Percentiles rank a stretch among this genome's conserved stretches.
phyloP scores from a whole-genome alignment of 148 eudicot genomes.

The Rhododendron griersonianum region DNA sequence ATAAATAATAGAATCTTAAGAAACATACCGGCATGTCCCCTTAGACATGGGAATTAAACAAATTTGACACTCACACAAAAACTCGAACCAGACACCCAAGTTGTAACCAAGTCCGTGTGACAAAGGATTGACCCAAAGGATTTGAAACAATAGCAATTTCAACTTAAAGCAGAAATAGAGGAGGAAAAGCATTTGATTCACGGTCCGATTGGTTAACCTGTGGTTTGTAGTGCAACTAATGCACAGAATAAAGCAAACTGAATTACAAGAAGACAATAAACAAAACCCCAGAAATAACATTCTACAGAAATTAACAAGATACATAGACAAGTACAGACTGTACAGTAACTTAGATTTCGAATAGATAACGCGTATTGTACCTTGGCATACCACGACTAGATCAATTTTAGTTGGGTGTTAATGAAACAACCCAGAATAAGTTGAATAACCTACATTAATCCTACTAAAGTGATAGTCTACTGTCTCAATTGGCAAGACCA shows the following conservation, averaged over 20 bases:
- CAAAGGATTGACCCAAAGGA: neutral
- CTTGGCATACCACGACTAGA: neutral
- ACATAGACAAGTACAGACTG: neutral
- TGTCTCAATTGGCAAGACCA: slow-evolving; percentile 1
- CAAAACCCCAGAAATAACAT: neutral
- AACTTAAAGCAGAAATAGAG: neutral
- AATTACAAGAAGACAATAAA: neutral
- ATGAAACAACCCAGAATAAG: neutral
- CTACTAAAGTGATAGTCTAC: neutral
- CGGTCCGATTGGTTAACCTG: neutral
- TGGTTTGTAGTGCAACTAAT: neutral
- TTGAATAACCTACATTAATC: neutral
- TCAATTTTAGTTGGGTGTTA: neutral
- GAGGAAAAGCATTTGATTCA: neutral
- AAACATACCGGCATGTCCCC: neutral
- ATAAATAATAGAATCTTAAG: neutral
- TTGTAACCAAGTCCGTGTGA: neutral
- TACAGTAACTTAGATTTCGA: neutral
- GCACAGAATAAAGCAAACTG: neutral
- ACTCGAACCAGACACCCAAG: neutral
- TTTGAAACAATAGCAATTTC: neutral
- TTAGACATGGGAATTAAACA: neutral
- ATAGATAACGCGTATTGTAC: neutral
- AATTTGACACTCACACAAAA: neutral
- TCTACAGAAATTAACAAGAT: neutral